Base-by-base conservation (phyloP, 352 stramenopile genomes). In the Phytophthora ohioensis region DNA sequence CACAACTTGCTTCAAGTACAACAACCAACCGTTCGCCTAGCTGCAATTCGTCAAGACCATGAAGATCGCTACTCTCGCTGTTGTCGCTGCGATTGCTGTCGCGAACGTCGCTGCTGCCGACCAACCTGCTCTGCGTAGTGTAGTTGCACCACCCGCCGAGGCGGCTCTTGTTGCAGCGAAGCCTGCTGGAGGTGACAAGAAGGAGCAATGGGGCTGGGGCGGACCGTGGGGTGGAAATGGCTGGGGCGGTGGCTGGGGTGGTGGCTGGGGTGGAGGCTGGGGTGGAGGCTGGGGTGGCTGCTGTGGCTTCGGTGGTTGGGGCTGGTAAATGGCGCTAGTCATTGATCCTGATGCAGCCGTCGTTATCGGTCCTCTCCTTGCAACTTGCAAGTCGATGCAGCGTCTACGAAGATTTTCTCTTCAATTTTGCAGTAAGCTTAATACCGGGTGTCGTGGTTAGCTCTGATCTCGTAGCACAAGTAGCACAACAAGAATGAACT, bases 31-130 rank as follows among this genome's bases (percentile, higher is more conserved):
- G 41, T 47, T 27, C 41, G 32, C 45, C 17, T n/a, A n/a, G n/a
- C 3, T 43, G 38, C 3, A 43, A 43, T 8, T 36, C 45, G 15
- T 21, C 52, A 62, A 63, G 52, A 69, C 45, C 31, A 69, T 61
- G 64, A 71, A 71, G 39, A 39, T 71, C 21, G 27, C 47, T 55
- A 39, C 55, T 35, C 32, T 65, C 43, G 64, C 64, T 36, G 47
- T 57, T 49, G 41, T 51, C 27, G 56, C 64, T 27, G 47, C 55
- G 0, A 57, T 71, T 57, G 47, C 48, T 55, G 39, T 71, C 55
- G 56, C 55, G 39, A 66, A 15, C 13, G 64, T 71, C 45, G 32
- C 64, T 67, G 64, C 64, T 54, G 64, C 64, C 36, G 64, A 63
- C 21, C 56, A 72, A 41, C 64, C 57, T 12, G 56, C 64, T 45